These are phyloP conservation scores for Stagonosporopsis rhizophila DNA, from an alignment of 2,329 filamentous ascomycete genomes.

Conservation along the genomic window DNA sequence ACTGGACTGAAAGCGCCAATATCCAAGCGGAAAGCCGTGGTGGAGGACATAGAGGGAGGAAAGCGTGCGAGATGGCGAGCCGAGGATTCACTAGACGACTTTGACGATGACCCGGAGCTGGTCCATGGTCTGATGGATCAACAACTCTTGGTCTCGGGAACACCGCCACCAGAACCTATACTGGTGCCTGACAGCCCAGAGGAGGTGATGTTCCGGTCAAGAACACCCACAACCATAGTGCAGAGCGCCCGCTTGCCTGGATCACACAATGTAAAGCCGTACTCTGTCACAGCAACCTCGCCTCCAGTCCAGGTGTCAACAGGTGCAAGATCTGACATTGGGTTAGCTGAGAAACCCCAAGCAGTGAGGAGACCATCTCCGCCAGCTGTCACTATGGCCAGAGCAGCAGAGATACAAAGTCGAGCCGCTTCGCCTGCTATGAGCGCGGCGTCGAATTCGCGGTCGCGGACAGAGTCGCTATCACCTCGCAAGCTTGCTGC, in stretches of 20 bases:
- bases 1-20: neutral
- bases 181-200: constrained; percentile 4
- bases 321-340: constrained; percentile 10
- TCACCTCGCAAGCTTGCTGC: constrained; percentile 24
- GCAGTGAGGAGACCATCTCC: constrained; percentile 7
- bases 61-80: constrained; percentile 18
- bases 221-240: neutral
- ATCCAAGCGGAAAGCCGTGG: constrained; percentile 16
- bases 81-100: constrained; percentile 17
- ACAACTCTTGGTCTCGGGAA: constrained; percentile 26
- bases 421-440: constrained; percentile 15
- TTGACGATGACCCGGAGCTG: constrained; percentile 35
- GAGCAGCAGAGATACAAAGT: constrained; percentile 2
- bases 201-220: neutral
- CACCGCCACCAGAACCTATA: neutral
- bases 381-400: neutral
- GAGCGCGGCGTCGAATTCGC: constrained; percentile 11
- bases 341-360: neutral
- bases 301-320: neutral
- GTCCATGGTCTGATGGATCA: constrained; percentile 42
- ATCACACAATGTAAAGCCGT: constrained; percentile 2
- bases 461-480: constrained; percentile 19
- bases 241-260: neutral
- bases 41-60: neutral
- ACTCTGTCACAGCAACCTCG: neutral